phyloP scores from a whole-genome alignment of 2,329 filamentous ascomycete genomes.

The Orbilia brochopaga region DNA sequence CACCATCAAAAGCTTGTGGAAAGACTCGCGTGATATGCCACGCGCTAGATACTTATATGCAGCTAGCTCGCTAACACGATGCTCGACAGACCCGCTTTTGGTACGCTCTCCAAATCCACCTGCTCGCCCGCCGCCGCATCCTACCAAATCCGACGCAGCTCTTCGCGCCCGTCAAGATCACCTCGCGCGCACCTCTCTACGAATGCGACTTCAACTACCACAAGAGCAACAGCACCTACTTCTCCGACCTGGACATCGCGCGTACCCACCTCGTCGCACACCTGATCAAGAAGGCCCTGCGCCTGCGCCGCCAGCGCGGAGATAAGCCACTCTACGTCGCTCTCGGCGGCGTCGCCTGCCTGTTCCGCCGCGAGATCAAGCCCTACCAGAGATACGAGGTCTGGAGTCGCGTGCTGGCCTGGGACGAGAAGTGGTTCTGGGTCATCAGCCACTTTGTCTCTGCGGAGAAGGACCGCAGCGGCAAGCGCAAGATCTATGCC shows the following conservation, averaged over 20 bases:
- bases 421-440: slow-evolving; percentile 84
- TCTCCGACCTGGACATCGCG: slow-evolving; percentile 81
- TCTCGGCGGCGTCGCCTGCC: slow-evolving; percentile 75
- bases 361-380: slow-evolving; percentile 75
- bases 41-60: too few relatives aligned
- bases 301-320: slow-evolving; percentile 41
- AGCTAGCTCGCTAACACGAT: not conserved
- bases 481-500: slow-evolving; percentile 71
- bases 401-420: slow-evolving; percentile 72
- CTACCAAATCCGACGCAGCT: slow-evolving; percentile 68
- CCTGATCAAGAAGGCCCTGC: slow-evolving; percentile 58
- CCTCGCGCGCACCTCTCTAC: slow-evolving; percentile 70
- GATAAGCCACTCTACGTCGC: slow-evolving; percentile 53
- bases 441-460: slow-evolving; percentile 74
- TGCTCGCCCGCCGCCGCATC: slow-evolving; percentile 62
- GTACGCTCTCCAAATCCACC: slow-evolving; percentile 65
- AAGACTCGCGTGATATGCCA: too few relatives aligned
- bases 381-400: slow-evolving; percentile 74
- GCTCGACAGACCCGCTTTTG: slow-evolving; percentile 64
- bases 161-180: slow-evolving; percentile 73
- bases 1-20: not conserved
- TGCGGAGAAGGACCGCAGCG: slow-evolving; percentile 60
- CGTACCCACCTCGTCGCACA: slow-evolving; percentile 80
- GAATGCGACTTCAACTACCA: slow-evolving; percentile 88
- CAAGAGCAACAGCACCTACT: slow-evolving; percentile 85